Base-by-base conservation (phyloP, 2,329 filamentous ascomycete species). In the Trichothecium roseum region DNA sequence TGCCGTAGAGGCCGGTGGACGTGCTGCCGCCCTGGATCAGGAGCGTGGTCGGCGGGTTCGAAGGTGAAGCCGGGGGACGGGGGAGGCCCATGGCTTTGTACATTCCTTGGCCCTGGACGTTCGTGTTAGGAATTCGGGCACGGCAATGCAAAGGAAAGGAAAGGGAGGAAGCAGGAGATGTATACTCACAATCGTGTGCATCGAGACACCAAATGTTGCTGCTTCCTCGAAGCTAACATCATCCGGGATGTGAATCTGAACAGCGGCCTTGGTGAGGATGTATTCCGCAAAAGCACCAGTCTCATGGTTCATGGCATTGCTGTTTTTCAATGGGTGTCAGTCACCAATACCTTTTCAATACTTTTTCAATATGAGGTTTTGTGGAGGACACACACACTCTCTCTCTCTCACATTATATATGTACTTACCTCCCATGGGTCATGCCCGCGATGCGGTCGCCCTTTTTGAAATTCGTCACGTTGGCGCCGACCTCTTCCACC, bases 251-350 rank as follows among this genome's bases (percentile, higher is more conserved):
- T 67, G 68, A 46, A 78, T 76, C 0, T 73, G 76, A 0, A 72
- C 72, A 44, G 70, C 60, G 24, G 64, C 61, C 53, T 61, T 68
- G 0, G 68, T 66, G 9, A 79, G 53, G 3, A 73, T 69, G 43
- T 79, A 81, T 46, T 80, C 74, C 4, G 75, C 77, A 40, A 68
- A 81, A 7, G 60, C 65, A 3, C 77, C 77, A 24, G 20, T 24
- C 6, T 24, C 20, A 24, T 6, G 10, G 20, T 24, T 24, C 6
- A 24, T 10, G 20, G 26, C 62, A 49, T 0, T 64, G 58, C 16
- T 31, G 18, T 10, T 24, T n/a, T n/a, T n/a, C n/a, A n/a, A n/a
- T n/a, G n/a, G n/a, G n/a, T n/a, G n/a, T n/a, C n/a, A n/a, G n/a
- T n/a, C n/a, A n/a, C n/a, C n/a, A n/a, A n/a, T n/a, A n/a, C n/a